A percentile compares a stretch with the other conserved stretches of the same genome.
Conservation (phyloP, 2,329 filamentous ascomycete genomes). For the Calycina herbarum region DNA sequence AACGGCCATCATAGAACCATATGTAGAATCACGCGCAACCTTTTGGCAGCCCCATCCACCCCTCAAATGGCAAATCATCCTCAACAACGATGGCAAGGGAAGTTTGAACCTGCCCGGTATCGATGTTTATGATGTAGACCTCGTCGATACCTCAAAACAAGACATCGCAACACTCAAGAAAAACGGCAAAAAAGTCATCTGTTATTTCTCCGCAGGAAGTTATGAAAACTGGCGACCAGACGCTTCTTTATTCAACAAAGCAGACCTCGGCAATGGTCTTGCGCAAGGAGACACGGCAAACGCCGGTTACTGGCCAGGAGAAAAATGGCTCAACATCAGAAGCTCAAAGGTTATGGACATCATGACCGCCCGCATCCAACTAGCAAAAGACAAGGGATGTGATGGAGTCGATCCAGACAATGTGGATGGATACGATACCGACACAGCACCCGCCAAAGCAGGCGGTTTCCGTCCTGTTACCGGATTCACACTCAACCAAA, state of each 20-base stretch:
- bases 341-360: conserved; percentile 58
- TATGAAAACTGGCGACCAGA: conserved; percentile 65
- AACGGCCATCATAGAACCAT: not conserved
- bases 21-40: not conserved
- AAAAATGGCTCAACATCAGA: conserved; percentile 64
- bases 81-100: not conserved
- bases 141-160: conserved; percentile 45
- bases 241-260: conserved; percentile 47
- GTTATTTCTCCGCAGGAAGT: conserved; percentile 72
- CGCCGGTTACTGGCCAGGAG: conserved; percentile 53
- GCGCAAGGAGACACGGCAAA: conserved; percentile 41
- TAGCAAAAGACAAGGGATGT: conserved; percentile 61
- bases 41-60: conserved; percentile 15
- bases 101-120: conserved; percentile 25
- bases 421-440: conserved; percentile 64
- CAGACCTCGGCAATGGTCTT: conserved; percentile 58
- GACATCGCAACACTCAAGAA: conserved; percentile 49
- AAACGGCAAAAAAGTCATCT: conserved; percentile 61
- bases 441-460: not conserved
- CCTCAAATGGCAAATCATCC: conserved; percentile 18
- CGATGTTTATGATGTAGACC: conserved; percentile 41
- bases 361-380: conserved; percentile 59
- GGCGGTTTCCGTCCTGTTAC: conserved; percentile 31
- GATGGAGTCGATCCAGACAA: conserved; percentile 71
- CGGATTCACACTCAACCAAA: conserved; percentile 39